phyloP scores from a whole-genome alignment of 1,139 yeast genomes.

The Scheffersomyces illinoinensis region DNA sequence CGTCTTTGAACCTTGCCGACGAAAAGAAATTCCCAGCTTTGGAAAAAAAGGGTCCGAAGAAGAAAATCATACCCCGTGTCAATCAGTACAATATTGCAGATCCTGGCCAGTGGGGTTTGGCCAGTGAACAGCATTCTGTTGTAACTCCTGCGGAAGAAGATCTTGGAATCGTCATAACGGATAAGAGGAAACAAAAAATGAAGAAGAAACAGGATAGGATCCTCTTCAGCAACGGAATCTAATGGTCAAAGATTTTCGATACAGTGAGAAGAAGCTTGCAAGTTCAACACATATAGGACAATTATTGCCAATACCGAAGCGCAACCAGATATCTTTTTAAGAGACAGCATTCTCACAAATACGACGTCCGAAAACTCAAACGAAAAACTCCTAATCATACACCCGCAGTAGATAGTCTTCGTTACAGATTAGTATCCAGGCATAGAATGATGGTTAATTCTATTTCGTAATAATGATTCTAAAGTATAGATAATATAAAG shows the following conservation, averaged over 20 bases:
- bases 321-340: too few species aligned
- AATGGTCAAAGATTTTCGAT: background rate
- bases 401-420: background rate
- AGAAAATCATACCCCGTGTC: constrained; percentile 41
- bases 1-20: background rate
- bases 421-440: too few species aligned
- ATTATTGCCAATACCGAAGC: background rate
- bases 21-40: constrained; percentile 41
- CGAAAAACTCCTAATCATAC: background rate
- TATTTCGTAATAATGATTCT: background rate
- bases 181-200: constrained; percentile 30
- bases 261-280: background rate
- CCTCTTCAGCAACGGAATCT: constrained; percentile 7
- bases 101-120: constrained; percentile 27
- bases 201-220: constrained; percentile 28
- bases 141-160: constrained; percentile 8
- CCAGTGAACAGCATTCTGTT: constrained; percentile 5
- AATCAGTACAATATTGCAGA: constrained; percentile 31
- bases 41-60: constrained; percentile 31
- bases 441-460: background rate
- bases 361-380: too few species aligned
- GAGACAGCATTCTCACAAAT: too few species aligned
- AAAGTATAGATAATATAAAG: too few species aligned
- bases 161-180: constrained; percentile 20
- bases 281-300: background rate